Percentiles rank a stretch among this genome's conserved stretches.
Conservation (phyloP, 163 green algal genomes). For the Coccomyxa subellipsoidea region DNA sequence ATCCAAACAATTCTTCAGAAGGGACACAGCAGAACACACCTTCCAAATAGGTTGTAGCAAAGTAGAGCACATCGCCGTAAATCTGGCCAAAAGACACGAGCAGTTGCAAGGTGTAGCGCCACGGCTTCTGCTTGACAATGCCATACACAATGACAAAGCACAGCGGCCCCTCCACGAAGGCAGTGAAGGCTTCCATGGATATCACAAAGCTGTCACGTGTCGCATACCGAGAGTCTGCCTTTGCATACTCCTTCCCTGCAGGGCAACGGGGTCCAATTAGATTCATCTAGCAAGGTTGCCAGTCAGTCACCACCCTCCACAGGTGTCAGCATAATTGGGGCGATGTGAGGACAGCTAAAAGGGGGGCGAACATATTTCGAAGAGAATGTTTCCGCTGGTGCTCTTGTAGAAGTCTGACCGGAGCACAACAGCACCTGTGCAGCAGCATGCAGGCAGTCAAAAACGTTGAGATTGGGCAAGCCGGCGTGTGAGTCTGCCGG, state of each 20-base stretch:
- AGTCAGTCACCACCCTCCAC: background rate
- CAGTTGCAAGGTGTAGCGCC: conserved; percentile 63
- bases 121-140: conserved; percentile 59
- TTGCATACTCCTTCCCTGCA: conserved; percentile 90
- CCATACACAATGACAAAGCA: conserved; percentile 67
- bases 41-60: conserved; percentile 71
- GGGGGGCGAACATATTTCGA: conserved; percentile 69
- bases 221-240: conserved; percentile 86
- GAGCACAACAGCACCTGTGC: conserved; percentile 67
- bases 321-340: no score
- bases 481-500: no score
- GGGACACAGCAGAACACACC: conserved; percentile 39
- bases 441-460: background rate
- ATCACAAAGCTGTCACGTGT: conserved; percentile 83
- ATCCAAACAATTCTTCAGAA: background rate
- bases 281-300: background rate
- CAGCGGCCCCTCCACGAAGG: conserved; percentile 76
- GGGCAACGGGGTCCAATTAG: background rate
- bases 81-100: conserved; percentile 79
- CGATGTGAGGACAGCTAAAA: background rate
- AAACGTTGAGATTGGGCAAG: no score
- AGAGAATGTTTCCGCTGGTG: conserved; percentile 63
- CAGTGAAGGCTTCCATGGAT: conserved; percentile 82
- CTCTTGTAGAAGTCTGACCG: conserved; percentile 69
- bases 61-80: conserved; percentile 92